These are phyloP conservation scores for Cyberlindnera americana DNA, from an alignment of 805 yeast species.

Conservation along the genomic window DNA sequence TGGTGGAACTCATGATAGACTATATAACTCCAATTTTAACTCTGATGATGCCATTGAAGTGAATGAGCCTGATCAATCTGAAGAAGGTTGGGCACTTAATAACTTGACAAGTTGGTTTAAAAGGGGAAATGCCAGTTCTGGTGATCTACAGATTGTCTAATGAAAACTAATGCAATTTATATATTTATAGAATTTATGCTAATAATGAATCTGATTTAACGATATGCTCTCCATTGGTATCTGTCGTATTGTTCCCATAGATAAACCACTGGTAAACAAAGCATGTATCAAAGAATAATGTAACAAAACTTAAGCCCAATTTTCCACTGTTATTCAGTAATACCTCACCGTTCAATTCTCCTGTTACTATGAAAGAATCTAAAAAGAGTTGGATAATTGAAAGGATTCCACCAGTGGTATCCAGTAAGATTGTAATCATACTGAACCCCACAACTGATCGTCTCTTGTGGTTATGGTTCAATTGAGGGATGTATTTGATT, in stretches of 20 bases:
- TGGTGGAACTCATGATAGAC: conserved; percentile 5
- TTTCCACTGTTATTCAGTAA: conserved; percentile 37
- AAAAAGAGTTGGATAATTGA: conserved; percentile 24
- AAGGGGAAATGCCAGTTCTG: neutral
- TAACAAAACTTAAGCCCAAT: conserved; percentile 36
- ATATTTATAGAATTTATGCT: no score
- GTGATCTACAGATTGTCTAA: conserved; percentile 1
- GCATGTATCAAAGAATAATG: conserved; percentile 35
- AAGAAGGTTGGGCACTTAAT: neutral
- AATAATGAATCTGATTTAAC: conserved; percentile 1
- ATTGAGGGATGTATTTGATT: conserved; percentile 72
- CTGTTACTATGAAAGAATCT: conserved; percentile 26
- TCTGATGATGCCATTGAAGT: neutral
- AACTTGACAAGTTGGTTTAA: conserved; percentile 1
- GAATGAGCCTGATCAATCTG: neutral
- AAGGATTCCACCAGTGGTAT: conserved; percentile 34
- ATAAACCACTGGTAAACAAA: conserved; percentile 37
- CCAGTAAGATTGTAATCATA: conserved; percentile 45
- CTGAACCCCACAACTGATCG: conserved; percentile 85
- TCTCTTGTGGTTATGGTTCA: conserved; percentile 71
- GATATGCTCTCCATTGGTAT: neutral
- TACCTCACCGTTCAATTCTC: conserved; percentile 22
- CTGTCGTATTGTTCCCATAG: conserved; percentile 14
- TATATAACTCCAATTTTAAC: neutral
- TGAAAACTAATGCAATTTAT: no score